These are phyloP conservation scores for Psophocarpus tetragonolobus DNA, from an alignment of 306 rosid species.

Conservation along the genomic window DNA sequence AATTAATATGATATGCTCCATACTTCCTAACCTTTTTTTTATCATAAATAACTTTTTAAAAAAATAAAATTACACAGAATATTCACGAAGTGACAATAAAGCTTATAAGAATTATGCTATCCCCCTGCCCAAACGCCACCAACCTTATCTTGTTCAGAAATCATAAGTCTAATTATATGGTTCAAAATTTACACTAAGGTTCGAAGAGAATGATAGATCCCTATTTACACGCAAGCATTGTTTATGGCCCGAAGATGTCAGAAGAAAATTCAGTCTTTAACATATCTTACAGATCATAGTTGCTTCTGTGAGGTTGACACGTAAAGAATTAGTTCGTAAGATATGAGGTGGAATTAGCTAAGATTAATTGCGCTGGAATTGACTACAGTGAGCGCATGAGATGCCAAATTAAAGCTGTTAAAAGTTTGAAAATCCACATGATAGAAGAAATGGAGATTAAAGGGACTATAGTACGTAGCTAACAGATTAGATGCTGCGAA, in stretches of 20 bases:
- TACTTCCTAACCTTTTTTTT: no score
- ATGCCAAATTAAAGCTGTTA: conserved; percentile 28
- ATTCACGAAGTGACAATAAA: not conserved
- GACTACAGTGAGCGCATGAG: not conserved
- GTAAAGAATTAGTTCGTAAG: not conserved
- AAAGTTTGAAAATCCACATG: conserved; percentile 2
- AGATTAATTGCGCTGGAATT: conserved; percentile 4
- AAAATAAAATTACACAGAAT: not conserved
- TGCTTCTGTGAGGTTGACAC: not conserved
- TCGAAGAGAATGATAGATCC: not conserved
- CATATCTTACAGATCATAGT: not conserved
- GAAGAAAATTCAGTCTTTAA: not conserved
- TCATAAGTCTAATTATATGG: not conserved
- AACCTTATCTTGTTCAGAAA: not conserved
- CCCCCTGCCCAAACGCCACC: not conserved
- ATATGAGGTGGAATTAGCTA: not conserved
- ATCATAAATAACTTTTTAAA: no score
- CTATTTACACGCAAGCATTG: conserved; percentile 5
- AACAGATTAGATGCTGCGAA: not conserved
- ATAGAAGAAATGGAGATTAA: not conserved
- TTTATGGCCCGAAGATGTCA: conserved; percentile 6
- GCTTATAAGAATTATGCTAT: not conserved
- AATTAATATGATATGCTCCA: no score
- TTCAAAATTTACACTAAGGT: not conserved
- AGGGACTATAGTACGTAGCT: not conserved